These are phyloP conservation scores for Phytophthora hibernalis DNA, from an alignment of 352 stramenopile species.

Conservation along the genomic window DNA sequence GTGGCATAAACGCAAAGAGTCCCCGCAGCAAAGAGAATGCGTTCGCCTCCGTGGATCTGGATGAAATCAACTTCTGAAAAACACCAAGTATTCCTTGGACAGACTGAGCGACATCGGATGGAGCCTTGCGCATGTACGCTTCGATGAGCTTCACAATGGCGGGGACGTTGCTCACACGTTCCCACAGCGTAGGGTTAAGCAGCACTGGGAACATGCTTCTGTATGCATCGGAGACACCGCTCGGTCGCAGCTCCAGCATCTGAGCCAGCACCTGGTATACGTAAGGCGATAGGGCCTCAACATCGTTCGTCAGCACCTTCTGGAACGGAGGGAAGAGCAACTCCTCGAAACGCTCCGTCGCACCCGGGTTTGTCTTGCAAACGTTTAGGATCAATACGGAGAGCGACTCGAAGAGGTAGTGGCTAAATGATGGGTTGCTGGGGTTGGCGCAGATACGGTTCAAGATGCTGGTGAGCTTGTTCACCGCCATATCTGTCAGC, in stretches of 20 bases:
- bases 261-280: conserved; percentile 99
- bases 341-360: conserved; percentile 93
- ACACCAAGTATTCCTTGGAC: conserved; percentile 93
- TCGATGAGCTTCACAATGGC: conserved; percentile 97
- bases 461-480: conserved; percentile 94
- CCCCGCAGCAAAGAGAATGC: conserved; percentile 94
- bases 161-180: conserved; percentile 96
- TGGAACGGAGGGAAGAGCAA: conserved; percentile 98
- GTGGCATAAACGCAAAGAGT: conserved; percentile 91
- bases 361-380: conserved; percentile 83
- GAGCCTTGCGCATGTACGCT: conserved; percentile 96
- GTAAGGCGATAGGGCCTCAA: conserved; percentile 95
- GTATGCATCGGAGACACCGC: conserved; percentile 92
- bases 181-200: conserved; percentile 95
- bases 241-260: conserved; percentile 95
- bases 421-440: conserved; percentile 98
- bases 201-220: conserved; percentile 95
- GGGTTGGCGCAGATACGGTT: conserved; percentile 97
- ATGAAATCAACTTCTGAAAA: conserved; percentile 98
- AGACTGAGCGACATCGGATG: conserved; percentile 85
- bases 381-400: conserved; percentile 95
- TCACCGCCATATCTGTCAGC: conserved; percentile 94
- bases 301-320: conserved; percentile 96
- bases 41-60: conserved; percentile 92
- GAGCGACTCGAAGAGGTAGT: conserved; percentile 99